Base-by-base conservation (phyloP, 805 yeast species). In the Blastobotrys peoriensis region DNA sequence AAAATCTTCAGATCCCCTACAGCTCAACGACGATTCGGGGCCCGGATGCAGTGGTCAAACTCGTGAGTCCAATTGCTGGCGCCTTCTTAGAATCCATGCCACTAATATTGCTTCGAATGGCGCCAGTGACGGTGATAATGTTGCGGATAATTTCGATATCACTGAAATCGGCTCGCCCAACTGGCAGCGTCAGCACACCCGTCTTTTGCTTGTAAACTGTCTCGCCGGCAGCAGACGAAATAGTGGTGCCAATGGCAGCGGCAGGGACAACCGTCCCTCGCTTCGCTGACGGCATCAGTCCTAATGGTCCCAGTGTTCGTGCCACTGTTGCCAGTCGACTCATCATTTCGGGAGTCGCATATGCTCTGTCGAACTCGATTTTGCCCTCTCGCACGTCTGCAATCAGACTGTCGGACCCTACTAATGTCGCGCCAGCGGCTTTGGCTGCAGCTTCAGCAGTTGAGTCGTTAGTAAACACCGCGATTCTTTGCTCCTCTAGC, bases 201-300 rank as follows among this genome's bases (percentile, higher is more conserved):
- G 48, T 43, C 55, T 73, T 75, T 66, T 88, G 95, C 70, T 85
- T 85, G 72, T 85, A 87, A 15, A 86, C 81, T 56, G 79, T 71
- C 34, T 85, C 75, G 23, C 93, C 93, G 36, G 78, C 65, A 40
- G 79, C 77, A 5, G 70, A 66, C 30, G 63, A 58, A 47, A 89
- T 71, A 46, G 82, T 65, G 5, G 63, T 62, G 17, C 67, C 68
- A 23, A 87, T 66, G 55, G 87, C 78, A n/a, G 76, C 75, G 1
- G 83, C 68, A 25, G 30, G 30, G 8, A 25, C 30, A 5, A 91
- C 93, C 1, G 96, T 88, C 15, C 95, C 95, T 59, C 80, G 83
- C 67, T 87, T 88, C 10, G 76, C 80, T 36, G 76, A 74, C 38
- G 98, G 98, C 85, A 89, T 82, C 54, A 93, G 72, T 19, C 95